Conservation (phyloP, 148 eudicot species). For the Euryodendron excelsum region DNA sequence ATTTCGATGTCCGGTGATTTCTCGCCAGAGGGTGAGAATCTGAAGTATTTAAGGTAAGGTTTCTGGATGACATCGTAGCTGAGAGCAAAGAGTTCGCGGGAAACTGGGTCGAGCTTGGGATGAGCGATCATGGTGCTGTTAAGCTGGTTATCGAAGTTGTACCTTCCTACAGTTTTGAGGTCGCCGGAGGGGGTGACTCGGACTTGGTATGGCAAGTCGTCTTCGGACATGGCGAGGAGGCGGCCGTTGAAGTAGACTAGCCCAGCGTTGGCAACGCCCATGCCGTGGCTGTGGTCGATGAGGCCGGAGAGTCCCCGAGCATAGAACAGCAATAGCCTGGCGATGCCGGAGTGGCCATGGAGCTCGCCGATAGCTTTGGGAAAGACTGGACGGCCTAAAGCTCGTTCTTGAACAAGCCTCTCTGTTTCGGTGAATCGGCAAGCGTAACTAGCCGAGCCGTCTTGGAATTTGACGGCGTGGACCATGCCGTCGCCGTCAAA, state of each 20-base stretch:
- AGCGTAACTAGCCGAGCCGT: constrained; percentile 30
- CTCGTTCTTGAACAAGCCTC: constrained; percentile 25
- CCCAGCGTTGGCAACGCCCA: constrained; percentile 51
- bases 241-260: constrained; percentile 38
- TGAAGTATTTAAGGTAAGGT: constrained; percentile 23
- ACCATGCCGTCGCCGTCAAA: constrained; percentile 78
- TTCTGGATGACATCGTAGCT: constrained; percentile 31
- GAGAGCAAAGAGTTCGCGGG: constrained; percentile 26
- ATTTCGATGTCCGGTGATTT: constrained; percentile 24
- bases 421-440: constrained; percentile 33
- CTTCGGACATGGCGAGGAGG: constrained; percentile 52
- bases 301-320: constrained; percentile 32
- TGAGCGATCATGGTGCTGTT: constrained; percentile 31
- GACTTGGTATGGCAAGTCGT: constrained; percentile 46
- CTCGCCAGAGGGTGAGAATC: constrained; percentile 22
- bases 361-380: constrained; percentile 37
- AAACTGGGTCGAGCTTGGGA: constrained; percentile 32
- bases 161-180: constrained; percentile 28
- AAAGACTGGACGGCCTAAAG: constrained; percentile 24
- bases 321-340: constrained; percentile 34
- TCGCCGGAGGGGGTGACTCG: constrained; percentile 27
- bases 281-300: constrained; percentile 31
- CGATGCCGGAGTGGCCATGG: constrained; percentile 46
- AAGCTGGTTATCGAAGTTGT: constrained; percentile 21
- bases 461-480: constrained; percentile 43